Evolutionary conservation across 768 basidiomycete genomes (phyloP), one percentile per base, ranked within the genome.

Genomic region (Imleria badia): DNA sequence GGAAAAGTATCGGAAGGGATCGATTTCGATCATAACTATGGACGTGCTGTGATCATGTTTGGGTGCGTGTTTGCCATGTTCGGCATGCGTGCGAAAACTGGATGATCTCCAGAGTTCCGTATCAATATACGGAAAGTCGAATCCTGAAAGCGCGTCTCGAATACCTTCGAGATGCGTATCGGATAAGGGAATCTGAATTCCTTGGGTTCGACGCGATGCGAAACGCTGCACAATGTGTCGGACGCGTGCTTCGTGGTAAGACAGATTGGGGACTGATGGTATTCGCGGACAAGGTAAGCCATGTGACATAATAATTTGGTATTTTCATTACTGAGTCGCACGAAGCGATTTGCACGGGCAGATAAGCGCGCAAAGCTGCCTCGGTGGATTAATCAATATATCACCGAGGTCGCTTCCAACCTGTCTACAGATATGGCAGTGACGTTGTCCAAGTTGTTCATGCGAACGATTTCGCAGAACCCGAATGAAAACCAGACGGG

Each of bases 1-100:
- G 97, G 97, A 4, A 99, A 99, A 71, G 97, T 99, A 1, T 98
- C 97, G 0, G 97, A 99, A 73, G 97, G 97, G n/a, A 99, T 99
- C 65, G 97, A 99, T 84, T 99, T 99, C 66, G 97, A 99, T 69
- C 97, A 99, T 73, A 98, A 99, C 70, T 99, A 98, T 68, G 97
- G 97, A 2, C 83, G 97, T 46, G 97, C 97, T 61, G 94, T 98
- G 68, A 94, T 99, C 70, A 98, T 99, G 97, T 98, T 99, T 76
- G 97, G 97, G 92, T 94, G 69, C 70, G 71, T 62, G 45, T 30
- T 30, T 58, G 8, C 30, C 2, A 29, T 31, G n/a, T 48, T 51
- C 34, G 10, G 46, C 43, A 11, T 46, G 47, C 26, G 31, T 19
- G 41, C 46, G 34, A 39, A 41, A 20, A 36, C 39, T 60, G 45